A percentile compares a stretch with the other conserved stretches of the same genome.
These are phyloP conservation scores for Arthrinium puccinioides DNA, from an alignment of 2,329 filamentous ascomycete genomes.

Conservation along the genomic window DNA sequence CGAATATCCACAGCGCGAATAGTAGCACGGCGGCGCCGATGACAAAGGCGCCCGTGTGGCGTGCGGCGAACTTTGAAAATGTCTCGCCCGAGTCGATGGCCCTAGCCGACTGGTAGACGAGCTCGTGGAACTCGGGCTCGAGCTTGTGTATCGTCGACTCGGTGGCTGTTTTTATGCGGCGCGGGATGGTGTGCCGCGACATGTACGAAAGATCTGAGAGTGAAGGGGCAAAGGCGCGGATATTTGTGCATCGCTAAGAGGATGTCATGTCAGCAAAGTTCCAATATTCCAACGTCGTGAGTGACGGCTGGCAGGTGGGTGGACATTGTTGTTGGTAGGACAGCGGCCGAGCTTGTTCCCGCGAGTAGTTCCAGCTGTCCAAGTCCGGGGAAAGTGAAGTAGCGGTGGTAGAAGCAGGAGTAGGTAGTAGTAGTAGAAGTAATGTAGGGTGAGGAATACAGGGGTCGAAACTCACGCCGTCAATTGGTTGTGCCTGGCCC, in stretches of 20 bases:
- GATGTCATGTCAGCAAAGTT: too few relatives aligned
- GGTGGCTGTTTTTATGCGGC: not conserved
- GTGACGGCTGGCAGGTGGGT: too few relatives aligned
- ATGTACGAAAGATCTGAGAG: conserved; percentile 3
- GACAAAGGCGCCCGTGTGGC: not conserved
- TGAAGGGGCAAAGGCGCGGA: conserved; percentile 1
- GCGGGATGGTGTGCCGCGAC: conserved; percentile 2
- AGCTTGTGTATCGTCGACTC: not conserved
- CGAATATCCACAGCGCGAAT: not conserved
- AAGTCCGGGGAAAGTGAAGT: too few relatives aligned
- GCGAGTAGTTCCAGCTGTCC: too few relatives aligned
- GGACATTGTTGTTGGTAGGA: too few relatives aligned
- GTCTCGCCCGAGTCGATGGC: conserved; percentile 2
- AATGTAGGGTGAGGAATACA: too few relatives aligned
- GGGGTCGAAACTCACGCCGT: conserved; percentile 4
- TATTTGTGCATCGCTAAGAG: conserved; percentile 3
- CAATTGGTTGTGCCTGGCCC: not conserved
- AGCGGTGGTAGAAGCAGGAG: too few relatives aligned
- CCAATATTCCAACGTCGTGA: not conserved
- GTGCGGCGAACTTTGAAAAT: not conserved
- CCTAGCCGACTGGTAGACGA: conserved; percentile 1
- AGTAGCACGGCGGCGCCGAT: not conserved
- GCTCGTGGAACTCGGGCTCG: conserved; percentile 2
- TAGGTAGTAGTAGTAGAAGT: too few relatives aligned
- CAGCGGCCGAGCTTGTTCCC: too few relatives aligned